Base-by-base conservation (phyloP, 352 stramenopile genomes). In the Phytopythium mirpurense region DNA sequence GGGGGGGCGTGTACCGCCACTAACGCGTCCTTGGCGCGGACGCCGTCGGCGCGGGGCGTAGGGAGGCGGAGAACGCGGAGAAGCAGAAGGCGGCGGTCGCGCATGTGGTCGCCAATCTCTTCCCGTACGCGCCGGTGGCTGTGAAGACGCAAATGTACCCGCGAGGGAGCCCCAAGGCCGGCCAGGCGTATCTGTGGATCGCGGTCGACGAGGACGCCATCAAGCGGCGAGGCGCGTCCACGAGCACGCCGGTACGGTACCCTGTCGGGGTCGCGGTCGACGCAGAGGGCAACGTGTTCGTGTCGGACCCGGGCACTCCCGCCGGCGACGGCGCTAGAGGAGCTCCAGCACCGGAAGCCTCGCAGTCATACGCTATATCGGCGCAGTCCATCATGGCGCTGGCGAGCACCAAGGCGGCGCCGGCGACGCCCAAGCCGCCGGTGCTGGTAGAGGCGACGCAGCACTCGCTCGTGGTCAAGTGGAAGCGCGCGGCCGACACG, bases 71-170 rank as follows among this genome's bases (percentile, higher is more conserved):
- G 29, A 55, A 59, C 5, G 72, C 65, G 3, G 52, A 70, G 42
- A 70, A 74, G 21, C 78, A 90, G 53, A 74, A 74, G 37, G 54
- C 57, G 5, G 78, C 76, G 2, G 76, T 90, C 48, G 60, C 58
- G 0, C 81, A 92, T 36, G 75, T 86, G 6, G 82, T 92, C 7
- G 78, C 85, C 49, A 88, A 92, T 49, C 65, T 92, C 23, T 92
- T 87, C 35, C 70, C 82, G 21, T 92, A 90, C 53, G 79, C 78
- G 18, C 82, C 82, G 5, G 82, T 92, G 48, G 63, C 62, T n/a
- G 78, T 90, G 29, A 68, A 90, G 61, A 78, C 77, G 29, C 77
- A 92, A 62, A 78, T 76, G 62, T 87, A 87, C 47, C 76, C 74
- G n/a, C 51, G 59, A 8, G 57, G 45, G 0, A 88, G 77, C 16